These are phyloP conservation scores for Mucor racemosus DNA, from an alignment of 371 early-diverging fungal genomes.

Conservation along the genomic window DNA sequence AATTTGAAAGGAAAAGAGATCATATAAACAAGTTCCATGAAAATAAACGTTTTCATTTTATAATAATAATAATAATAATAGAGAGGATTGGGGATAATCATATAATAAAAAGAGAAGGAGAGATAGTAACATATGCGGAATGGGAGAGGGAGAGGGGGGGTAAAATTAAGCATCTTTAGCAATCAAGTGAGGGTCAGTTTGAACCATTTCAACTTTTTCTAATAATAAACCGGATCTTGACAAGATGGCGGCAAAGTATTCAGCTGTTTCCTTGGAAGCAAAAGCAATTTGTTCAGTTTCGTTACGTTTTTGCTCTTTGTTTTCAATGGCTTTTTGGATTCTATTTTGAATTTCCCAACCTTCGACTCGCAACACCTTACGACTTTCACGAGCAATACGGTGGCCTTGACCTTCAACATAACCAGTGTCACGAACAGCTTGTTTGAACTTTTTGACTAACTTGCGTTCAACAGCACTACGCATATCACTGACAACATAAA, in stretches of 20 bases:
- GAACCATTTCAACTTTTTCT: constrained; percentile 47
- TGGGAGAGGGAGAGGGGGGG: not conserved
- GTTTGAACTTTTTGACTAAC: constrained; percentile 74
- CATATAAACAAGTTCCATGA: too few species aligned
- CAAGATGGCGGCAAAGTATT: constrained; percentile 68
- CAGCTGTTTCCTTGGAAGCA: constrained; percentile 67
- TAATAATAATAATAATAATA: constrained; percentile 1
- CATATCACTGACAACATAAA: constrained; percentile 87
- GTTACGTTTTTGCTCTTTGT: constrained; percentile 69
- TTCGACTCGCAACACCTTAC: constrained; percentile 77
- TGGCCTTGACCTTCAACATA: constrained; percentile 75
- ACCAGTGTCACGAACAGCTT: constrained; percentile 64
- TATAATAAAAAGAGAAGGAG: not conserved
- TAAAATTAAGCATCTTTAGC: constrained; percentile 5
- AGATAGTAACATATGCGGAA: not conserved
- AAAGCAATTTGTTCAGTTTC: constrained; percentile 63
- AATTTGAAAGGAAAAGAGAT: too few species aligned
- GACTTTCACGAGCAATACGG: constrained; percentile 74
- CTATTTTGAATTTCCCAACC: constrained; percentile 88
- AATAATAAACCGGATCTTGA: constrained; percentile 46
- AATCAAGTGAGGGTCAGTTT: constrained; percentile 26
- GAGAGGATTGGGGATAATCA: not conserved
- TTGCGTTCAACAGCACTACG: constrained; percentile 81
- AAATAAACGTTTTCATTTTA: too few species aligned
- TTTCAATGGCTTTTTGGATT: constrained; percentile 81